Conservation (phyloP, 2,329 filamentous ascomycete species). For the Chaetoscypha palmicola region DNA sequence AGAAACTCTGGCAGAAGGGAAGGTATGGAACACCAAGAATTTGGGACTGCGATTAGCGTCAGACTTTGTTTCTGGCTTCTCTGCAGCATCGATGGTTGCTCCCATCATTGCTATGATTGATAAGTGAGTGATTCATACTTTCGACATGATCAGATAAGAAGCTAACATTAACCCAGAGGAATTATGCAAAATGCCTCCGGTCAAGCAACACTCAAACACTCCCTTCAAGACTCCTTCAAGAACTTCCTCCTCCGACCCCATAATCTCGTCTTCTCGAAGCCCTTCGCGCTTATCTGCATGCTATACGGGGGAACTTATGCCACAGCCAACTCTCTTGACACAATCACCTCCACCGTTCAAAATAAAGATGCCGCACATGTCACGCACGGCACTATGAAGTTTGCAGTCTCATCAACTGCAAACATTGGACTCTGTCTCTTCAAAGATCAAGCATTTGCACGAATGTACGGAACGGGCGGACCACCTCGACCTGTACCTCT, state of each 20-base stretch:
- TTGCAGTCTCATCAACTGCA: conserved; percentile 69
- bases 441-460: conserved; percentile 82
- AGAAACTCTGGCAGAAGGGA: conserved; percentile 15
- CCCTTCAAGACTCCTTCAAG: conserved; percentile 50
- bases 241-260: conserved; percentile 55
- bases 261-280: conserved; percentile 53
- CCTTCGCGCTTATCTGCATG: conserved; percentile 62
- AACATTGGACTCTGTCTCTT: conserved; percentile 84
- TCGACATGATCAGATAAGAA: background rate
- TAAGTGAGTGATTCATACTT: conserved; percentile 43
- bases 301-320: conserved; percentile 87
- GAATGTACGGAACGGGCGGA: conserved; percentile 64
- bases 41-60: conserved; percentile 58
- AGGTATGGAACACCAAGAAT: conserved; percentile 68
- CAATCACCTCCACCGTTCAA: conserved; percentile 57
- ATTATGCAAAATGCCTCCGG: conserved; percentile 81
- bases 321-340: conserved; percentile 83
- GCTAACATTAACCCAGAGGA: conserved; percentile 41
- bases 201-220: conserved; percentile 50
- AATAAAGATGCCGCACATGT: conserved; percentile 52
- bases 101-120: conserved; percentile 85
- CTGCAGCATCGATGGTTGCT: conserved; percentile 69
- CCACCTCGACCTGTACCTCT: conserved; percentile 54
- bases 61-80: conserved; percentile 62
- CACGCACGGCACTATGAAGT: conserved; percentile 72